Conservation (phyloP, 2,329 filamentous ascomycete genomes). For the Cladosporium velox region DNA sequence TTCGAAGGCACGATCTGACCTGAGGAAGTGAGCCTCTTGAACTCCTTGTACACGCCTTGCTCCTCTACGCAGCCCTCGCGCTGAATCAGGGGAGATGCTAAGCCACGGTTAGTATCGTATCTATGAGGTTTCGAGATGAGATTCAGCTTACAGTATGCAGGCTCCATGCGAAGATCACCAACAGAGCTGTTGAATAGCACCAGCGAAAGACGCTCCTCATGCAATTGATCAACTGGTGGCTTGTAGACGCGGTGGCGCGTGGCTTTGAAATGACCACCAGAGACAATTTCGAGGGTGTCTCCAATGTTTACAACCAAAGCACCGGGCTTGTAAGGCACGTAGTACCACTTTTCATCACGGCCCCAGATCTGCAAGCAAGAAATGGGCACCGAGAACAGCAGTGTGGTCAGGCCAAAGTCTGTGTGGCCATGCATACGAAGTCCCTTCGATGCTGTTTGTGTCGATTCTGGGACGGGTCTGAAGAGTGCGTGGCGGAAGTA, state of each 20-base stretch:
- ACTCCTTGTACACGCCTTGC: constrained; percentile 51
- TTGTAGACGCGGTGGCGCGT: constrained; percentile 52
- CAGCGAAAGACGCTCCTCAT: constrained; percentile 43
- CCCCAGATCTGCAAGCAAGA: constrained; percentile 42
- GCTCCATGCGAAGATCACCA: constrained; percentile 47
- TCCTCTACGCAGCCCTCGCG: constrained; percentile 48
- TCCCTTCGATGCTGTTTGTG: constrained; percentile 26
- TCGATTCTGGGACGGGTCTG: constrained; percentile 27
- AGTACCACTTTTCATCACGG: constrained; percentile 42
- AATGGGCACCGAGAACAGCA: constrained; percentile 44
- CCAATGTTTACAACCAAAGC: constrained; percentile 44
- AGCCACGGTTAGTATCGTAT: background rate
- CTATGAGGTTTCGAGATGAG: too few species aligned
- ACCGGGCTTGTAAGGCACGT: constrained; percentile 41
- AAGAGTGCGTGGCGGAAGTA: constrained; percentile 45
- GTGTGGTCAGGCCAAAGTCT: constrained; percentile 45
- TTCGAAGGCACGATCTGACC: constrained; percentile 47
- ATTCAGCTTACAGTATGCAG: constrained; percentile 34
- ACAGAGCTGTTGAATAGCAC: constrained; percentile 46
- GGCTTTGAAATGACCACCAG: constrained; percentile 48
- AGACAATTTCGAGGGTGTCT: constrained; percentile 42
- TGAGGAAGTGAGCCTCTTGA: constrained; percentile 45
- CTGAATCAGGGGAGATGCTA: constrained; percentile 42
- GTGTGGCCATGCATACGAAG: constrained; percentile 42
- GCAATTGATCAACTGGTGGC: constrained; percentile 49